Evolutionary conservation across 1,284 basidiomycete species (phyloP).

Genomic region (Gymnopus androsaceus): DNA sequence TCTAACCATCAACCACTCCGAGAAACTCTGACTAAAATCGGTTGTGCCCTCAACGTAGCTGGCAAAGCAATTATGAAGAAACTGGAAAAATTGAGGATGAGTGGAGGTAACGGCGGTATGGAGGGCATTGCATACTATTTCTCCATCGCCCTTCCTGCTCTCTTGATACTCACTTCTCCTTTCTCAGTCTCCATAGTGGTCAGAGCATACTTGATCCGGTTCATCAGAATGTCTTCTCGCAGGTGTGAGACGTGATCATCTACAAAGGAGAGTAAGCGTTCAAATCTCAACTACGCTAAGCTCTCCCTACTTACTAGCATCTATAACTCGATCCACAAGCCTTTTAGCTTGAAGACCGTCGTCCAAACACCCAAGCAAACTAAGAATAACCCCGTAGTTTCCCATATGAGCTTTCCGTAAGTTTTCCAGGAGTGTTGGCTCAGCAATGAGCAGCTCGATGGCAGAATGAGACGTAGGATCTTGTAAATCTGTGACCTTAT

Average conservation of each 20-base stretch:
- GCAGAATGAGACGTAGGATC: constrained; percentile 68
- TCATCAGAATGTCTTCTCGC: constrained; percentile 83
- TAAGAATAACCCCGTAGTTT: constrained; percentile 88
- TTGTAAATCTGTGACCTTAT: constrained; percentile 49
- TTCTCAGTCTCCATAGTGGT: constrained; percentile 72
- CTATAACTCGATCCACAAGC: constrained; percentile 86
- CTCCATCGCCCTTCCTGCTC: constrained; percentile 73
- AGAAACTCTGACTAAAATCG: constrained; percentile 76
- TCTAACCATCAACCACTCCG: constrained; percentile 85
- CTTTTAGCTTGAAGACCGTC: constrained; percentile 81
- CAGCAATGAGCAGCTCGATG: constrained; percentile 79
- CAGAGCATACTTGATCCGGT: constrained; percentile 84
- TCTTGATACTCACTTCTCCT: constrained; percentile 57
- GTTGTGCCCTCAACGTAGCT: constrained; percentile 82
- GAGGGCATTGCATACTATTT: constrained; percentile 63
- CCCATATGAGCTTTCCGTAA: constrained; percentile 87
- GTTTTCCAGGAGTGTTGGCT: constrained; percentile 81
- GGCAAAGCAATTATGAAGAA: constrained; percentile 97
- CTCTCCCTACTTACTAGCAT: constrained; percentile 74
- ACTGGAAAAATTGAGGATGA: constrained; percentile 37
- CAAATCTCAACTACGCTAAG: neutral
- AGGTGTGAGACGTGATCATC: constrained; percentile 87
- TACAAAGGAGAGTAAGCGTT: constrained; percentile 19
- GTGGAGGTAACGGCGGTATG: neutral
- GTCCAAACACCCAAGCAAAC: constrained; percentile 87